Evolutionary conservation across 1,284 basidiomycete species (phyloP), one percentile per base, ranked within the genome.

Genomic region (Pseudozyma hubeiensis): DNA sequence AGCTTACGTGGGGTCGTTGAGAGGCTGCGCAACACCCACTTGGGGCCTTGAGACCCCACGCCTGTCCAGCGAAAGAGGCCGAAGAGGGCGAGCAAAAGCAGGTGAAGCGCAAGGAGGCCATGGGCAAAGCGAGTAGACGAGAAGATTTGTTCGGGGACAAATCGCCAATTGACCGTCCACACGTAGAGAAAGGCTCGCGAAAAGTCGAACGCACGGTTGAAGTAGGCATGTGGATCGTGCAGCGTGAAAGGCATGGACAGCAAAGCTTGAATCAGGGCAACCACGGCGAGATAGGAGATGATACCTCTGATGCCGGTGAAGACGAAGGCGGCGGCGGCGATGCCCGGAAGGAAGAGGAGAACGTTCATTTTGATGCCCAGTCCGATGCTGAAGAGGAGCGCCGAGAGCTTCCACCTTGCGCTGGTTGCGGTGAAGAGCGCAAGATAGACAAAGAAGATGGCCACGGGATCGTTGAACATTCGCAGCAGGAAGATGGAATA

Each of bases 151-250:
- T 95, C 92, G 24, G 88, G 85, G 1, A 99, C 75, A 80, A 97
- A 92, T 37, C 93, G 89, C 95, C 97, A 99, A 83, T 99, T 99
- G 68, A 98, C 95, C 0, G 96, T 98, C 96, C 96, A 99, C 82
- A 93, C 90, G 86, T 93, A 97, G 39, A 97, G 86, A 86, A 99
- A 99, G 13, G 90, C 88, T 13, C 97, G 90, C 2, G 90, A 90
- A 60, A 99, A 88, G 83, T 99, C 91, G 84, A 97, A 99, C 1
- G 97, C 91, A 9, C 88, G 88, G 11, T 84, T 85, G 41, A 93
- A 79, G 85, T 99, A 99, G 16, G 89, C 87, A 67, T 84, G 75
- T 4, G 88, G 86, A 76, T 91, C 86, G 61, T 88, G 85, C 35
- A 87, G 83, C 41, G 97, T 87, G 87, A 96, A 97, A 1, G 91